Percentiles rank a stretch among this genome's conserved stretches.
These are phyloP conservation scores for Venturia aucupariae DNA, from an alignment of 2,329 filamentous ascomycete species.

Conservation along the genomic window DNA sequence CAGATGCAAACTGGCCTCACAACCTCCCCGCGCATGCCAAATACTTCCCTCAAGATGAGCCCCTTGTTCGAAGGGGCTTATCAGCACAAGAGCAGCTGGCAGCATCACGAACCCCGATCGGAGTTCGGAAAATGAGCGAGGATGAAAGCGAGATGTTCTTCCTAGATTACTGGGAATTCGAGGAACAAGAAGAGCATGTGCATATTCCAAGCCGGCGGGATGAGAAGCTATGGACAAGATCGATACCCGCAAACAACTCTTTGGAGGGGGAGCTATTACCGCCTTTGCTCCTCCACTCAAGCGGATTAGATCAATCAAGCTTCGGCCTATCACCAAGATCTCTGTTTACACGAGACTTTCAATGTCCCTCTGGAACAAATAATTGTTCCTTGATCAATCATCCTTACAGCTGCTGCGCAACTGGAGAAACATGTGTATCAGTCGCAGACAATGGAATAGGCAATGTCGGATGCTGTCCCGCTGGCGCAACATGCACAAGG, in stretches of 20 bases:
- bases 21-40: conserved; percentile 37
- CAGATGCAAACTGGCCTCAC: conserved; percentile 36
- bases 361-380: conserved; percentile 57
- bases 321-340: background rate
- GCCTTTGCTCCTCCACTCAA: conserved; percentile 16
- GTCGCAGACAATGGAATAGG: conserved; percentile 55
- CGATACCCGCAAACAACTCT: conserved; percentile 9
- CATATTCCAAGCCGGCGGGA: conserved; percentile 16
- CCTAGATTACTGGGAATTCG: conserved; percentile 52
- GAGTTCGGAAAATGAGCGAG: conserved; percentile 61
- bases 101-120: conserved; percentile 39
- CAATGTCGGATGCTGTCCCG: conserved; percentile 66
- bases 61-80: conserved; percentile 32
- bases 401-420: conserved; percentile 63
- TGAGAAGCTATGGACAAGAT: conserved; percentile 12
- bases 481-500: conserved; percentile 54
- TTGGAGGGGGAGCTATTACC: conserved; percentile 6
- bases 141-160: conserved; percentile 68
- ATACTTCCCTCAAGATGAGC: conserved; percentile 40
- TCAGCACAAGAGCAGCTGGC: conserved; percentile 31
- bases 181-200: conserved; percentile 19
- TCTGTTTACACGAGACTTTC: conserved; percentile 43
- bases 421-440: conserved; percentile 55
- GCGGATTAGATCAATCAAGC: background rate
- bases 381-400: conserved; percentile 56